These are phyloP conservation scores for Zasmidium citrigriseum DNA, from an alignment of 2,329 filamentous ascomycete genomes.

Conservation along the genomic window DNA sequence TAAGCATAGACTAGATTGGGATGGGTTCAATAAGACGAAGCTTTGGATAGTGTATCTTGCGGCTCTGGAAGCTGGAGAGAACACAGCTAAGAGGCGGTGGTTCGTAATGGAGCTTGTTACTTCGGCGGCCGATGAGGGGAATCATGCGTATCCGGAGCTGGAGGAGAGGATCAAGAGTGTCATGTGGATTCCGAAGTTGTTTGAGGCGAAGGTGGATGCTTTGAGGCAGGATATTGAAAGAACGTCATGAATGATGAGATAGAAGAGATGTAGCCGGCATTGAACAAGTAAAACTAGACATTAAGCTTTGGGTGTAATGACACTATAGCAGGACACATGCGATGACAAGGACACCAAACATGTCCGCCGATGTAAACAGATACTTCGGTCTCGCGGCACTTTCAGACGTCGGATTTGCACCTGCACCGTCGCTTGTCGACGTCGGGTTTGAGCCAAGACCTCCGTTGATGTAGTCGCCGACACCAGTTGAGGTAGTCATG, in stretches of 20 bases:
- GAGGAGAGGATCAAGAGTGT: neutral
- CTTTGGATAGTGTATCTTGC: neutral
- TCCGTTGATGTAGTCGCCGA: neutral
- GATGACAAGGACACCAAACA: too few relatives aligned
- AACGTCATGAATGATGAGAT: neutral
- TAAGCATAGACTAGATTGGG: neutral
- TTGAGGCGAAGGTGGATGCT: neutral
- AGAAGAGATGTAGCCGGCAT: too few relatives aligned
- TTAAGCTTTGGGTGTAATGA: too few relatives aligned
- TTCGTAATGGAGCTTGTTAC: neutral
- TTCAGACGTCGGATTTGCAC: neutral
- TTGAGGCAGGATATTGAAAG: neutral
- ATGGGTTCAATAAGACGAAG: neutral
- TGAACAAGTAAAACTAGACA: too few relatives aligned
- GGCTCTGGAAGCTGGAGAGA: neutral
- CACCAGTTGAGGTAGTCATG: neutral
- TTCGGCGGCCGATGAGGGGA: neutral
- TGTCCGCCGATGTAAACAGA: neutral
- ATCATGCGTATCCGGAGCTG: neutral
- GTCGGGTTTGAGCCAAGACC: neutral
- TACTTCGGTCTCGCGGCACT: neutral
- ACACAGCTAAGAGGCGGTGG: neutral
- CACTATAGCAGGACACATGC: too few relatives aligned
- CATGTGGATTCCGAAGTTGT: neutral
- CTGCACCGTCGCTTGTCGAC: neutral